Conservation (phyloP, 2,329 filamentous ascomycete genomes). For the Stachybotrys chlorohalonatus region DNA sequence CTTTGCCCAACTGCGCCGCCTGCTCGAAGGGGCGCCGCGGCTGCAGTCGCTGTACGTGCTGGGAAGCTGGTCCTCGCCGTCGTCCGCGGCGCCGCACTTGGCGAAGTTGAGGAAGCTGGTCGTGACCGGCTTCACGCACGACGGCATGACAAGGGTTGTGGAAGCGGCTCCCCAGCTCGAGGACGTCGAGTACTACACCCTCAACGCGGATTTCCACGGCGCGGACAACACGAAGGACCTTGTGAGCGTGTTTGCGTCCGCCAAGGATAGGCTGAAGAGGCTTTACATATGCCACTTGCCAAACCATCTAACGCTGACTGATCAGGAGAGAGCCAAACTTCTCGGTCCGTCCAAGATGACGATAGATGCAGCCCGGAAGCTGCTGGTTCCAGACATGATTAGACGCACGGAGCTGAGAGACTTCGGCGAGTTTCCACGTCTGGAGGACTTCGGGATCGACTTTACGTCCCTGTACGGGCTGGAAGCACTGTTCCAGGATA, state of each 20-base stretch:
- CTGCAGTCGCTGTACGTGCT: background rate
- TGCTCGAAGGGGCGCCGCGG: background rate
- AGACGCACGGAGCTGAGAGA: background rate
- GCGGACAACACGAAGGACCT: background rate
- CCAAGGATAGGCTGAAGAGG: background rate
- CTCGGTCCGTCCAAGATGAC: background rate
- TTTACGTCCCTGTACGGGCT: background rate
- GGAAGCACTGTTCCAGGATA: background rate
- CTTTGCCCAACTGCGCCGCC: background rate
- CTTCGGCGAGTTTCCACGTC: background rate
- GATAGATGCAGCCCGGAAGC: background rate
- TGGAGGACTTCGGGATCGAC: background rate
- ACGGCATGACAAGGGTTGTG: background rate
- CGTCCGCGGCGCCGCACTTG: background rate
- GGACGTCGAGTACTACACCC: background rate
- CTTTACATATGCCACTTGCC: background rate
- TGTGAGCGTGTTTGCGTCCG: background rate
- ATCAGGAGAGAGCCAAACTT: no score
- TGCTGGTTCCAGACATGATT: background rate
- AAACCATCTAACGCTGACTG: no score
- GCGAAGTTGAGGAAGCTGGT: background rate
- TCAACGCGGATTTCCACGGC: background rate
- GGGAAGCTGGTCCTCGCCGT: background rate
- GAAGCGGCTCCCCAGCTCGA: background rate
- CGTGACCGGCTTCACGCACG: background rate